Base-by-base conservation (phyloP, 345 rosid genomes). In the Populus tremula region DNA sequence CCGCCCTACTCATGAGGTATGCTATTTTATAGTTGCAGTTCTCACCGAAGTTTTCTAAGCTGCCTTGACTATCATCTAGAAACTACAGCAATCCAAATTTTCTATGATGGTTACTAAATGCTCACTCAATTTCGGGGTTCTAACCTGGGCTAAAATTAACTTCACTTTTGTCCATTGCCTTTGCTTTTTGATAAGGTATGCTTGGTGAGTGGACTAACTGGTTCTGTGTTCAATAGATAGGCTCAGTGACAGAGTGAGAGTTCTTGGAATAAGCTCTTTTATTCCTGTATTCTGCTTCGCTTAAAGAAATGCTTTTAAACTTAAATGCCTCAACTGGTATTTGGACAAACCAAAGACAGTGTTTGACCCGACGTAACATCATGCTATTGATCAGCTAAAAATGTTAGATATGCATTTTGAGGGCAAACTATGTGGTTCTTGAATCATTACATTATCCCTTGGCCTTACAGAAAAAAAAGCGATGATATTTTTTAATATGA, bases 1-100 rank as follows among this genome's bases (percentile, higher is more conserved):
- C 77, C 98, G 99, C 41, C 90, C 94, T 67, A 77, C 91, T 39
- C 89, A 85, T 0, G 98, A 96, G 98, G 99, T 96, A 78, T 69
- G 76, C 72, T n/a, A 23, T 4, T 59, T 23, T n/a, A 59, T n/a
- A 8, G 4, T 18, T 53, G 23, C 59, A 20, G 9, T 53, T 53
- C 50, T 47, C 59, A 53, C 59, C 8, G 18, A 53, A 2, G 18
- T 53, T 59, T 59, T n/a, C 13, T 10, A 56, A 59, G 12, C 13
- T 59, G 27, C 25, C 64, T 71, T 10, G 45, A 11, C 47, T 18
- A 69, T 11, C 54, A 62, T 72, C 67, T 0, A 23, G 18, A 62
- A 73, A 5, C 41, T 53, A 18, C 17, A 53, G 68, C 36, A 64
- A 63, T 33, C 29, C 13, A 21, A 47, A 38, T 47, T 53, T 67